A percentile compares a stretch with the other conserved stretches of the same genome.
These are phyloP conservation scores for Podaxis pistillaris DNA, from an alignment of 768 basidiomycete genomes.

Conservation along the genomic window DNA sequence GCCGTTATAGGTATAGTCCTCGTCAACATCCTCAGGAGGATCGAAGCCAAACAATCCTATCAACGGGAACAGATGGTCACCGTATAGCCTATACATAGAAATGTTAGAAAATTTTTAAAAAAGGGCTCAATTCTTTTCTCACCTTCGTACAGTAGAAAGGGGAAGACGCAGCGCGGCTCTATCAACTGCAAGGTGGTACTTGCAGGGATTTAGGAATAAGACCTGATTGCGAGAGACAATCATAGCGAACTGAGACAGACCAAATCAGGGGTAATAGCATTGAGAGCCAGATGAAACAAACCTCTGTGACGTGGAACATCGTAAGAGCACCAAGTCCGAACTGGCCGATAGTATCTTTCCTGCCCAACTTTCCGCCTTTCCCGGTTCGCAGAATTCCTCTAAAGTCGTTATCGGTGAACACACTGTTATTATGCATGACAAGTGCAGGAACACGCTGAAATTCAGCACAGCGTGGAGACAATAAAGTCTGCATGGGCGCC, in stretches of 20 bases:
- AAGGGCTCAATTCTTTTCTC: not conserved
- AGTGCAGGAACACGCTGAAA: conserved; percentile 36
- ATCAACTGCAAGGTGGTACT: conserved; percentile 35
- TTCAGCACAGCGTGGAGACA: conserved; percentile 34
- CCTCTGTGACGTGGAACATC: conserved; percentile 54
- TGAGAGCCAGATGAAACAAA: conserved; percentile 19
- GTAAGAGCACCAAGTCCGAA: conserved; percentile 53
- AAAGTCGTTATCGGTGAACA: conserved; percentile 42
- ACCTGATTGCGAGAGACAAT: conserved; percentile 30
- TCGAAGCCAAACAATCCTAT: conserved; percentile 35
- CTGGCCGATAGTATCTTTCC: conserved; percentile 42
- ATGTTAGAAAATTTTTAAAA: not conserved
- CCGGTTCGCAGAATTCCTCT: conserved; percentile 44
- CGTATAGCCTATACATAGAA: conserved; percentile 33
- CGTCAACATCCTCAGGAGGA: not conserved
- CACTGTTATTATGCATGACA: conserved; percentile 42
- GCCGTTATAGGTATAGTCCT: conserved; percentile 6
- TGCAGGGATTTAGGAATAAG: conserved; percentile 46
- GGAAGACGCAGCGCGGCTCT: conserved; percentile 30
- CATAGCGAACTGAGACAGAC: conserved; percentile 27
- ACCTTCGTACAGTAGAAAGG: conserved; percentile 26
- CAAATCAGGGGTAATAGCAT: not conserved
- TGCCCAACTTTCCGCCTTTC: conserved; percentile 40
- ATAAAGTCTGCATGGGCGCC: conserved; percentile 16
- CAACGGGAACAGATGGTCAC: conserved; percentile 40